Evolutionary conservation across 257 asterid genomes (phyloP), one percentile per base, ranked within the genome.

Genomic region (Salvia rosmarinus): DNA sequence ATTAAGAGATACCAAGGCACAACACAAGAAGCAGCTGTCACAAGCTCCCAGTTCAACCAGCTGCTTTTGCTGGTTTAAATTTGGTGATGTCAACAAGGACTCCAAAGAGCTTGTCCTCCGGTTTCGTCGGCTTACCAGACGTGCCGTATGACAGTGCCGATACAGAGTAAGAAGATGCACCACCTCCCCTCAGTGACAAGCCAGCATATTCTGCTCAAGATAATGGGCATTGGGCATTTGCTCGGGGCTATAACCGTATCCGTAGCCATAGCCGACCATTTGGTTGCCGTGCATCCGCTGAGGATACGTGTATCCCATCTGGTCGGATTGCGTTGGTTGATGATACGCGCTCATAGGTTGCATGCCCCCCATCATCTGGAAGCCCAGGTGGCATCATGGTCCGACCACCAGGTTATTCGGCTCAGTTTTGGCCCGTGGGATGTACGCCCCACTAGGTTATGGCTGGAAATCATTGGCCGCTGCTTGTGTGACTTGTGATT

Each of bases 201-300:
- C 90, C 95, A 6, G 87, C 81, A 91, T 84, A 70, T 84, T 77
- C 74, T 85, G 95, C 71, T 84, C 85, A 10, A 86, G 74, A 66
- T 73, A 84, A 78, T 86, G 95, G 13, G 88, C 43, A 60, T 82
- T 87, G 76, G 83, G 96, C 65, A 37, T 57, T 43, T 8, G 74
- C 28, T 42, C 64, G 0, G 82, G 82, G 25, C 89, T 87, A 3
- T 77, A 80, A 5, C 92, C 88, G n/a, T n/a, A n/a, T n/a, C n/a
- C n/a, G n/a, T 84, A 87, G 25, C 82, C 82, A 55, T 81, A 82
- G 21, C 85, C 84, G 6, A 80, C 84, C 88, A 85, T 86, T 77
- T 89, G 97, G 79, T 81, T 78, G 40, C 75, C 78, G 58, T 91
- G 88, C 86, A 85, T 80, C 76, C 84, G 97, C 44, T 89, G 97